A percentile compares a stretch with the other conserved stretches of the same genome.
These are phyloP conservation scores for Blastobotrys arbuscula DNA, from an alignment of 1,139 yeast genomes.

Conservation along the genomic window DNA sequence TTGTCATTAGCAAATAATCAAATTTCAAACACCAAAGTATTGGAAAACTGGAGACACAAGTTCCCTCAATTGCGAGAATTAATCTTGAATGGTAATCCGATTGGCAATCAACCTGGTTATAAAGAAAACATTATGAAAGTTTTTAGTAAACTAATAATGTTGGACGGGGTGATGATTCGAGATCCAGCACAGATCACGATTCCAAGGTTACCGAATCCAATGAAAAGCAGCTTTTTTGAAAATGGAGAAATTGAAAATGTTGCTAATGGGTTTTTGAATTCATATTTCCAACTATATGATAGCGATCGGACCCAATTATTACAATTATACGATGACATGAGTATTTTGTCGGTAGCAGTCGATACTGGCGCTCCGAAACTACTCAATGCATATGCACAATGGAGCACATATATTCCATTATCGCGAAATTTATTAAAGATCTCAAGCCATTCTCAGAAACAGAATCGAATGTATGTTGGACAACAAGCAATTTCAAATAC, in stretches of 20 bases:
- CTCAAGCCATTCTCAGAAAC: conserved; percentile 51
- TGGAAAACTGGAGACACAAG: conserved; percentile 77
- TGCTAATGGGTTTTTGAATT: conserved; percentile 69
- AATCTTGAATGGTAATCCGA: conserved; percentile 72
- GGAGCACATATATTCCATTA: conserved; percentile 40
- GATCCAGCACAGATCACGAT: conserved; percentile 59
- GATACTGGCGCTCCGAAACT: conserved; percentile 43
- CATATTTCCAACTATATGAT: conserved; percentile 79
- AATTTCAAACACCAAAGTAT: conserved; percentile 49
- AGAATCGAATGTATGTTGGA: conserved; percentile 63
- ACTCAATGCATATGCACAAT: conserved; percentile 24
- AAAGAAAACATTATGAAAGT: conserved; percentile 59
- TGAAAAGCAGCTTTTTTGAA: conserved; percentile 67
- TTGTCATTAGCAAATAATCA: conserved; percentile 74
- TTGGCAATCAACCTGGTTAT: conserved; percentile 46
- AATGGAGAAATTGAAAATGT: conserved; percentile 64
- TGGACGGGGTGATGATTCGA: conserved; percentile 74
- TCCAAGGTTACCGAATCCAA: conserved; percentile 42
- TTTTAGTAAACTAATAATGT: conserved; percentile 72
- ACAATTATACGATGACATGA: conserved; percentile 71
- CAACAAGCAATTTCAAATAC: conserved; percentile 55
- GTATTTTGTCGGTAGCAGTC: conserved; percentile 72
- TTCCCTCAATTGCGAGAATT: conserved; percentile 69
- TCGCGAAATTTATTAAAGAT: conserved; percentile 76
- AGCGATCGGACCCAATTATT: conserved; percentile 62